Conservation (phyloP, 225 moss, liverwort and hornwort species). For the Pleurozium schreberi region DNA sequence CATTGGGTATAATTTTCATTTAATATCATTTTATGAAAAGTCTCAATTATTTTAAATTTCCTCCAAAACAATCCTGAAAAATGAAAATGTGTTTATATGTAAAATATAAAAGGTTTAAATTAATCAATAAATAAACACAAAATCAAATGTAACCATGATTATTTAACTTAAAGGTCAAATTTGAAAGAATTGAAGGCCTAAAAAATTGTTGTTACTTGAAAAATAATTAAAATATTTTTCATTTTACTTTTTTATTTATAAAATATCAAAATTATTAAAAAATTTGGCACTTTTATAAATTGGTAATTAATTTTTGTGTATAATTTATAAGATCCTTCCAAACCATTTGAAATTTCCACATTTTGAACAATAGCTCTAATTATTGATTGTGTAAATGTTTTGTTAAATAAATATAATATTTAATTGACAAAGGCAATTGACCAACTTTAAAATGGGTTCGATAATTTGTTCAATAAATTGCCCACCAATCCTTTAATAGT, state of each 20-base stretch:
- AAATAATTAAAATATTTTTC: too few species aligned
- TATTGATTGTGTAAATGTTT: not conserved
- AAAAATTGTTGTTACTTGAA: not conserved
- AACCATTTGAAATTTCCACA: not conserved
- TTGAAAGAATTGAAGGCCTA: fast-evolving
- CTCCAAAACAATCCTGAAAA: not conserved
- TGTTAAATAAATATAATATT: not conserved
- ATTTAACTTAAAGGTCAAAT: not conserved
- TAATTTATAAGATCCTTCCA: fast-evolving
- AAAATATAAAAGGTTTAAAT: not conserved
- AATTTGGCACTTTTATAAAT: not conserved
- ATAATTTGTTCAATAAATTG: not conserved
- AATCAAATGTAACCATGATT: too few species aligned
- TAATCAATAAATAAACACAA: too few species aligned
- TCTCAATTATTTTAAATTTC: too few species aligned
- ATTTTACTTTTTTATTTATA: not conserved
- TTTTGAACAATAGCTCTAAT: not conserved
- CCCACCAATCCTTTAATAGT: not conserved
- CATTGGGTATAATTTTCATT: not conserved
- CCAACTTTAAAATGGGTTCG: too few species aligned
- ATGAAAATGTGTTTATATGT: too few species aligned
- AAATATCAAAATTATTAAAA: too few species aligned
- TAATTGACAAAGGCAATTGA: too few species aligned
- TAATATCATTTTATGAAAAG: not conserved
- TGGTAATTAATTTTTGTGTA: fast-evolving